Evolutionary conservation across 371 early-diverging fungal species (phyloP).

Genomic region (Racocetra persica): DNA sequence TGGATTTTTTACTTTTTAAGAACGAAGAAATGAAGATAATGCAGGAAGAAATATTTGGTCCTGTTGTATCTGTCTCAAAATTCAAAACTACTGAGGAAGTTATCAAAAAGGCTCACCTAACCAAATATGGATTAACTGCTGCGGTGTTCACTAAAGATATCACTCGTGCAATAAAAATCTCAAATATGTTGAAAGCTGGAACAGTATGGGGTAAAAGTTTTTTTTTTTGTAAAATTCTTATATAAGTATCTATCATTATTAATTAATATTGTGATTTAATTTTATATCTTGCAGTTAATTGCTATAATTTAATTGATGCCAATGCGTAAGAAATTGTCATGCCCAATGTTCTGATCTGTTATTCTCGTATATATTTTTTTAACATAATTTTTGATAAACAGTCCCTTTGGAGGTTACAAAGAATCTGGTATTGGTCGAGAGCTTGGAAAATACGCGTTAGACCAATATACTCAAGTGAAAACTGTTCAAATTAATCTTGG

Average conservation of each 20-base stretch:
- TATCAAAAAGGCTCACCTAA: conserved; percentile 76
- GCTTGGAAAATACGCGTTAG: conserved; percentile 63
- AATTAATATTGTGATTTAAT: neutral
- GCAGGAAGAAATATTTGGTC: conserved; percentile 93
- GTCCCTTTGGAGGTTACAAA: conserved; percentile 93
- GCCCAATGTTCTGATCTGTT: neutral
- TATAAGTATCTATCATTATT: neutral
- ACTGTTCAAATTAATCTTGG: conserved; percentile 60
- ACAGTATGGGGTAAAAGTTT: conserved; percentile 79
- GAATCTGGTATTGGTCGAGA: conserved; percentile 86
- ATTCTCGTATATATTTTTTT: neutral
- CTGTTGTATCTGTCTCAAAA: conserved; percentile 81
- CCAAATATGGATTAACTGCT: conserved; percentile 85
- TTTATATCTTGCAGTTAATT: conserved; percentile 19
- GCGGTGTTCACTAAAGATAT: conserved; percentile 80
- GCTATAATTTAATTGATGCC: conserved; percentile 5
- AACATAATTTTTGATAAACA: conserved; percentile 13
- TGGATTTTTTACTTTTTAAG: conserved; percentile 5
- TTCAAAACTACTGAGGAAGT: conserved; percentile 82
- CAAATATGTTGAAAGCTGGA: conserved; percentile 76
- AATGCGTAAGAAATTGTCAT: conserved; percentile 2
- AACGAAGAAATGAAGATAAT: conserved; percentile 70
- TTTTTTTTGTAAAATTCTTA: neutral
- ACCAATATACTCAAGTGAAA: conserved; percentile 75
- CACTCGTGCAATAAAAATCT: conserved; percentile 68